Percentiles rank a stretch among this genome's conserved stretches.
Evolutionary conservation across 805 yeast species (phyloP).

Genomic region (Maudiozyma serrabonitensis): DNA sequence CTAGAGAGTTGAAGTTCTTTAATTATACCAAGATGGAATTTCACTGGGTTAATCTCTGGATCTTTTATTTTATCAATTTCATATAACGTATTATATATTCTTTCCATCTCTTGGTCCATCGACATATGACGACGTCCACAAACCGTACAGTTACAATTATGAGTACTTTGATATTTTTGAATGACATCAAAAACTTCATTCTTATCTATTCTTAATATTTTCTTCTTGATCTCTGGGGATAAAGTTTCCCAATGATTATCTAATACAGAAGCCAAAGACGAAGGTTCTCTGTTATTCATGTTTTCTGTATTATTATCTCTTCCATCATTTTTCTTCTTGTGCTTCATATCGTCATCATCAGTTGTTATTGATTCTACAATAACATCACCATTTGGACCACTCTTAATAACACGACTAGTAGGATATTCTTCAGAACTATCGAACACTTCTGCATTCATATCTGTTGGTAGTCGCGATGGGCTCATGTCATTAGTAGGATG

Average conservation of each 20-base stretch:
- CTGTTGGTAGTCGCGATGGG: constrained; percentile 2
- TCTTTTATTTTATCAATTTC: constrained; percentile 36
- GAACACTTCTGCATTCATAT: constrained; percentile 37
- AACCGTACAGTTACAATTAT: constrained; percentile 57
- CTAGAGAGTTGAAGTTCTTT: constrained; percentile 26
- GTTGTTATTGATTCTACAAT: constrained; percentile 43
- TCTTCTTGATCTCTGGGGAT: constrained; percentile 47
- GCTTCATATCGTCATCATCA: constrained; percentile 7
- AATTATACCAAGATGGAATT: constrained; percentile 26
- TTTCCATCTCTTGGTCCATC: constrained; percentile 68
- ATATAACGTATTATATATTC: constrained; percentile 59
- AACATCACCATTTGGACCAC: constrained; percentile 67
- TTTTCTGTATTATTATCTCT: constrained; percentile 3
- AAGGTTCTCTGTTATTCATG: constrained; percentile 1
- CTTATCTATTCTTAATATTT: constrained; percentile 57
- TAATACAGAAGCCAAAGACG: constrained; percentile 20
- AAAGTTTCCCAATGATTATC: constrained; percentile 54
- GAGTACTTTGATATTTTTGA: constrained; percentile 43
- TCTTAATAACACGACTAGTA: constrained; percentile 57
- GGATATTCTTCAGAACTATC: constrained; percentile 60
- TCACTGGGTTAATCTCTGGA: constrained; percentile 26
- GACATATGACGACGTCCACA: constrained; percentile 69
- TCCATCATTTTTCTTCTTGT: neutral
- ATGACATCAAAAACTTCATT: constrained; percentile 58
- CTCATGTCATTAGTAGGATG: neutral